Conservation (phyloP, 2,329 filamentous ascomycete genomes). For the Neofusicoccum laricinum region DNA sequence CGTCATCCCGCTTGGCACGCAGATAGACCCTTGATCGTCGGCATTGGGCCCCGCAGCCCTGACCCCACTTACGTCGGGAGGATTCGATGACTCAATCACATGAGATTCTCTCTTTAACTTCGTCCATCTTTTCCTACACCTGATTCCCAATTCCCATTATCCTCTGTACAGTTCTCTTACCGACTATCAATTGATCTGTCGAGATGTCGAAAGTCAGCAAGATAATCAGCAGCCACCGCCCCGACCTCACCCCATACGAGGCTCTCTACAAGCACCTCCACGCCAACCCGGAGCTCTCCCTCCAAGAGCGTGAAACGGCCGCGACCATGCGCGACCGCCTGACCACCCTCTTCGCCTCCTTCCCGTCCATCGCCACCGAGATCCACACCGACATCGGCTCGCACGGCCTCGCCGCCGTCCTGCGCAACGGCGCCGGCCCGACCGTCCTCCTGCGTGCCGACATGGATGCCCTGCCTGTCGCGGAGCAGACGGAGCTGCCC, state of each 20-base stretch:
- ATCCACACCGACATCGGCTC: conserved; percentile 18
- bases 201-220: conserved; percentile 1
- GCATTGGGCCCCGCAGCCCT: neutral
- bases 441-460: conserved; percentile 60
- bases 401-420: conserved; percentile 55
- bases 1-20: neutral
- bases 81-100: neutral
- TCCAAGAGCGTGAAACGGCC: conserved; percentile 33
- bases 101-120: neutral
- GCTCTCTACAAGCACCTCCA: conserved; percentile 37
- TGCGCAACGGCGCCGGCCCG: conserved; percentile 55
- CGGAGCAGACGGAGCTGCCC: conserved; percentile 53
- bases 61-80: neutral
- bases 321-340: conserved; percentile 29
- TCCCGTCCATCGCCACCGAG: neutral
- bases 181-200: too few species aligned
- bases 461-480: conserved; percentile 59
- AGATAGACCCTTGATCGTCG: neutral
- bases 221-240: conserved; percentile 23
- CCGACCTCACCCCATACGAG: conserved; percentile 30
- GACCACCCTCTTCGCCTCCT: conserved; percentile 22
- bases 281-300: conserved; percentile 34
- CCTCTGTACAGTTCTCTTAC: neutral
- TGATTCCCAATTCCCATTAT: neutral
- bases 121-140: neutral